phyloP scores from a whole-genome alignment of 176 grass and related monocot genomes.

The maize (Zea mays) region DNA sequence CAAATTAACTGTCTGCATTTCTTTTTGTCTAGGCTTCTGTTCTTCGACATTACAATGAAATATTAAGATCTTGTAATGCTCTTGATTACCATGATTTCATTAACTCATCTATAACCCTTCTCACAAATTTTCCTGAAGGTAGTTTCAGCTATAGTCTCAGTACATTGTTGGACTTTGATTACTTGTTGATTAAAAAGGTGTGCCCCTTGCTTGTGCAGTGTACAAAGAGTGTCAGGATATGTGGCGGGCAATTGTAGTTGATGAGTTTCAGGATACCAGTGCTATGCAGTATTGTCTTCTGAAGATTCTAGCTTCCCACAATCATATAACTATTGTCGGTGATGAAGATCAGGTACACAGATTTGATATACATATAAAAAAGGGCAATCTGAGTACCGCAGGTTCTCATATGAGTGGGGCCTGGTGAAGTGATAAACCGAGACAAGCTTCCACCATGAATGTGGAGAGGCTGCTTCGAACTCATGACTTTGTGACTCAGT shows the following conservation, averaged over 20 bases:
- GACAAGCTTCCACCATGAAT: too few species aligned
- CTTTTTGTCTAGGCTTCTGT: conserved; percentile 64
- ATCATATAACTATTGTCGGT: conserved; percentile 84
- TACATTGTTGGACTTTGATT: conserved; percentile 18
- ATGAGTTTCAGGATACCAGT: conserved; percentile 99
- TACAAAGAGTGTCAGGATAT: conserved; percentile 70
- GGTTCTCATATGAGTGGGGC: too few species aligned
- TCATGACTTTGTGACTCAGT: too few species aligned
- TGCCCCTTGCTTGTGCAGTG: conserved; percentile 52
- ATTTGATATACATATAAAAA: too few species aligned
- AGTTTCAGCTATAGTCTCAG: conserved; percentile 23
- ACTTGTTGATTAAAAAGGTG: conserved; percentile 19
- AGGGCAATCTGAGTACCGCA: too few species aligned
- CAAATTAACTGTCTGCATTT: conserved; percentile 21
- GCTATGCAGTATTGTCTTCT: conserved; percentile 89
- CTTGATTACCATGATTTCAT: conserved; percentile 98
- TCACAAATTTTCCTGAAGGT: conserved; percentile 88
- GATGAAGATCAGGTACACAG: conserved; percentile 87
- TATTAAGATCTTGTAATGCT: conserved; percentile 85
- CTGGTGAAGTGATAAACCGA: too few species aligned
- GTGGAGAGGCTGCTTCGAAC: too few species aligned
- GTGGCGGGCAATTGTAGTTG: conserved; percentile 85
- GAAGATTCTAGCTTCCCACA: conserved; percentile 79
- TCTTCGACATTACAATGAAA: conserved; percentile 78
- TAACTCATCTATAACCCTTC: conserved; percentile 76